A percentile compares a stretch with the other conserved stretches of the same genome.
Conservation (phyloP, 257 asterid species). For the Solanum arcanum region DNA sequence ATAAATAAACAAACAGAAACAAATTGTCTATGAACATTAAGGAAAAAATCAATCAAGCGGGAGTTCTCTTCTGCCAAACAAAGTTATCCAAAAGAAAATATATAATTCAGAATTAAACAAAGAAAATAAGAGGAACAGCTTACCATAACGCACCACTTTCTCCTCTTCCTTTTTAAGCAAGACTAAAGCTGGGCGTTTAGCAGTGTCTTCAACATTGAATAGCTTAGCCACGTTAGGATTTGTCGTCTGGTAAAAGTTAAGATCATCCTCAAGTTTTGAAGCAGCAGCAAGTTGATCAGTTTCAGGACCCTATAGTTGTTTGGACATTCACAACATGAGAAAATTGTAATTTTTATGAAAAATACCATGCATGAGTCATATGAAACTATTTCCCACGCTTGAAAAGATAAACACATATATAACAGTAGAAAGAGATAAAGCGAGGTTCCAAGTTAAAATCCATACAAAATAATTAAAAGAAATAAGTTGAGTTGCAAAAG, state of each 20-base stretch:
- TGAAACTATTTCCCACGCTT: background rate
- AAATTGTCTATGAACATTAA: background rate
- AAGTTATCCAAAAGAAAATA: background rate
- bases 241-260: constrained; percentile 62
- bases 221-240: constrained; percentile 65
- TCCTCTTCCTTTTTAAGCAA: constrained; percentile 67
- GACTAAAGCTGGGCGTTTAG: constrained; percentile 64
- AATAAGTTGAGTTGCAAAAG: background rate
- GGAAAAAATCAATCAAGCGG: background rate
- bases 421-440: background rate
- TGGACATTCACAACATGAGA: background rate
- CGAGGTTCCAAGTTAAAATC: background rate
- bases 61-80: background rate
- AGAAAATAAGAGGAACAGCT: constrained; percentile 4
- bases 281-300: constrained; percentile 78
- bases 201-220: constrained; percentile 46
- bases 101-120: background rate
- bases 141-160: constrained; percentile 52
- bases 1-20: background rate
- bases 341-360: background rate
- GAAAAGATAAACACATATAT: background rate
- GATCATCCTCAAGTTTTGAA: constrained; percentile 68
- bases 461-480: background rate
- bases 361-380: background rate
- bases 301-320: constrained; percentile 48